phyloP scores from a whole-genome alignment of 768 basidiomycete species.

The Stropharia rugosoannulata region DNA sequence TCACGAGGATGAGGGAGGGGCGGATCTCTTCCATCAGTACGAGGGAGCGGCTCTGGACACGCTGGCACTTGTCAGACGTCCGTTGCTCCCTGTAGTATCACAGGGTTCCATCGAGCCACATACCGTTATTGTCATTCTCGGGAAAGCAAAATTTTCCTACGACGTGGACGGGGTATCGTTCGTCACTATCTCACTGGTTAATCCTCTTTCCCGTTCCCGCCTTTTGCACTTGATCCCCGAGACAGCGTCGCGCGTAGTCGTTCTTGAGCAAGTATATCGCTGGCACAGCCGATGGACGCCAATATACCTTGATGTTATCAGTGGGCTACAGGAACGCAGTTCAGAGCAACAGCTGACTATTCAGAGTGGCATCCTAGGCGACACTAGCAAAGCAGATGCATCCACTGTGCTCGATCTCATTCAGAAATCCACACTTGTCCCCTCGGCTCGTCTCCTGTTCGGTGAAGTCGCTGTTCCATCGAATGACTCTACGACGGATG shows the following conservation, averaged over 20 bases:
- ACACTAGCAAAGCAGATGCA: conserved; percentile 34
- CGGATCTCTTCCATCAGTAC: conserved; percentile 54
- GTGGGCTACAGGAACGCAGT: conserved; percentile 63
- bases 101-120: conserved; percentile 56
- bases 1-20: conserved; percentile 23
- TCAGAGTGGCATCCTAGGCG: conserved; percentile 63
- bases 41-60: conserved; percentile 69
- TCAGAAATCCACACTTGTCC: conserved; percentile 33
- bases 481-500: conserved; percentile 20
- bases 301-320: conserved; percentile 79
- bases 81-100: conserved; percentile 52
- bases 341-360: conserved; percentile 50
- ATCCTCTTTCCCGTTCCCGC: conserved; percentile 63
- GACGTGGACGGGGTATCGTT: conserved; percentile 60
- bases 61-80: conserved; percentile 57
- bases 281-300: conserved; percentile 89
- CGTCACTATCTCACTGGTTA: conserved; percentile 64
- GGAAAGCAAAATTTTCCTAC: conserved; percentile 41
- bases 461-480: conserved; percentile 31
- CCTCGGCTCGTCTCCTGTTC: conserved; percentile 47
- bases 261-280: conserved; percentile 76
- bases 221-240: conserved; percentile 60
- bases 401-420: conserved; percentile 55
- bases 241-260: conserved; percentile 65
- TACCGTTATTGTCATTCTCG: conserved; percentile 73